Conservation (phyloP, 306 rosid genomes). For the Mucuna pruriens region DNA sequence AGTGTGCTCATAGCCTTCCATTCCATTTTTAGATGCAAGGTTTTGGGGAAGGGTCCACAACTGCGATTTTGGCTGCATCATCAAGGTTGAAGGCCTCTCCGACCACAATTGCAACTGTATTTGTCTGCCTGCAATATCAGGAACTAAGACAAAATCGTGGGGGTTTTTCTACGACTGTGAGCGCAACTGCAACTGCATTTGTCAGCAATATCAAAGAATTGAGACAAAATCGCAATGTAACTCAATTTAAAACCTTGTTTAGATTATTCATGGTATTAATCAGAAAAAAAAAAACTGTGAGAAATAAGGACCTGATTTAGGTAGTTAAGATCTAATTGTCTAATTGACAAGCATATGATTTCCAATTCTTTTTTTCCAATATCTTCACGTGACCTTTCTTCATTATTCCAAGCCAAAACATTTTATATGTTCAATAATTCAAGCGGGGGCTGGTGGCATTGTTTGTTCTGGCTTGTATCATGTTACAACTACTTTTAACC, state of each 20-base stretch:
- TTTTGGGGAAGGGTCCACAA: too few relatives aligned
- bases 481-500: constrained; percentile 25
- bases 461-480: constrained; percentile 29
- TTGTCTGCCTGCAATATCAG: too few relatives aligned
- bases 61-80: too few relatives aligned
- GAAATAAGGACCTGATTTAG: constrained; percentile 45
- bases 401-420: constrained; percentile 3
- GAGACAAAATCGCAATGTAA: too few relatives aligned
- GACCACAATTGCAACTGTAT: too few relatives aligned
- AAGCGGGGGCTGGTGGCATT: neutral
- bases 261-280: constrained; percentile 19
- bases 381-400: constrained; percentile 18
- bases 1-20: constrained; percentile 59
- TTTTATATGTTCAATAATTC: constrained; percentile 35
- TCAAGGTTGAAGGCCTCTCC: too few relatives aligned
- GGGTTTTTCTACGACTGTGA: too few relatives aligned
- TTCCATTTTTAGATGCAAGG: constrained; percentile 12
- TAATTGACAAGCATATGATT: constrained; percentile 39
- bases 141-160: too few relatives aligned
- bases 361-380: constrained; percentile 38
- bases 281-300: neutral
- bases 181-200: too few relatives aligned
- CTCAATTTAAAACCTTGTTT: too few relatives aligned
- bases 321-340: constrained; percentile 44
- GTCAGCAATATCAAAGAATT: too few relatives aligned